A percentile compares a stretch with the other conserved stretches of the same genome.
Evolutionary conservation across 2,329 filamentous ascomycete genomes (phyloP).

Genomic region (Alternaria consortialis): DNA sequence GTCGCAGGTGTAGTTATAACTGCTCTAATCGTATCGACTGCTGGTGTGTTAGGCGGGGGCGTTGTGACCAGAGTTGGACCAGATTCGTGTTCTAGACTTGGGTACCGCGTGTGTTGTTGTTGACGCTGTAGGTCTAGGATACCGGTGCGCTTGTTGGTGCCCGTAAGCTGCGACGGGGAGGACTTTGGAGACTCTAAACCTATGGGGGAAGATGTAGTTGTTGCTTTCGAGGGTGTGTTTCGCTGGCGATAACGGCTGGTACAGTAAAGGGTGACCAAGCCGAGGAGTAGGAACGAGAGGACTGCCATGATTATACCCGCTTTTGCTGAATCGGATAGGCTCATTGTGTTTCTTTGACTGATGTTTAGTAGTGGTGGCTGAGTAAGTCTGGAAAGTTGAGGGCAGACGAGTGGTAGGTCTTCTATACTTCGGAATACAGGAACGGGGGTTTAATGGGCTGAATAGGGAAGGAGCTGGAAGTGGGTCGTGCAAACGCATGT

Average conservation of each 20-base stretch:
- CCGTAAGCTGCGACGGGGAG: neutral
- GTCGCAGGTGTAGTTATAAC: neutral
- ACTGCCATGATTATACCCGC: neutral
- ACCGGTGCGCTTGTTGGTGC: neutral
- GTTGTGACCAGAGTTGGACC: conserved; percentile 3
- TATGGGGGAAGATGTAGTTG: neutral
- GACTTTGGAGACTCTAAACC: neutral
- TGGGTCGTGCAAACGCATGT: neutral
- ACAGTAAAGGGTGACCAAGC: neutral
- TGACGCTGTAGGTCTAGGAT: neutral
- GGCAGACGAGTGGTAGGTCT: too few relatives aligned
- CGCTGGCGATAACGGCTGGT: neutral
- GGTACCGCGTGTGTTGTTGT: neutral
- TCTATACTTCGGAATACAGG: neutral
- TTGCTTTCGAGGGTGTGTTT: neutral
- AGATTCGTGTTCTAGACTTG: conserved; percentile 8
- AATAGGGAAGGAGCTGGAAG: neutral
- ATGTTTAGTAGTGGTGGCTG: neutral
- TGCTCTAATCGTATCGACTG: neutral
- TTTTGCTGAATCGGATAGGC: neutral
- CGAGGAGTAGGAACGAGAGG: neutral
- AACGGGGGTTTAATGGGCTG: neutral
- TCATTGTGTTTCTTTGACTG: neutral
- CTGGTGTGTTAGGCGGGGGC: neutral
- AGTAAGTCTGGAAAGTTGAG: neutral